Conservation (phyloP, 352 stramenopile species). For the Elongisporangium senticosum region DNA sequence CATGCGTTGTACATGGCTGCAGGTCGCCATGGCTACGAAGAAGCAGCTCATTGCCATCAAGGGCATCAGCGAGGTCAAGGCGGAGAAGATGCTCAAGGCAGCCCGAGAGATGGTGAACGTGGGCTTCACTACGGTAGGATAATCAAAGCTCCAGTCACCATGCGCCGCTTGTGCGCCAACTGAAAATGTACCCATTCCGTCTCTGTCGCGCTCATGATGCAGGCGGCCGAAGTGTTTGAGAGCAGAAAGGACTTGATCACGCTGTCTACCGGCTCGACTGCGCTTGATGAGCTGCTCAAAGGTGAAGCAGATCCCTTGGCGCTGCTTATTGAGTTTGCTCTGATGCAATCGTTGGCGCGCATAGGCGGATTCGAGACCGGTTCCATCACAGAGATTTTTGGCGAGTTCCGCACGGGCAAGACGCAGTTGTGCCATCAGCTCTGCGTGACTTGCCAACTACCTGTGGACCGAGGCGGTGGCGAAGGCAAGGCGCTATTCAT, state of each 20-base stretch:
- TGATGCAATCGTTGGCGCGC: neutral
- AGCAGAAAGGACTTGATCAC: constrained; percentile 91
- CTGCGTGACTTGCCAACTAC: constrained; percentile 98
- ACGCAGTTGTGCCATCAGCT: constrained; percentile 99
- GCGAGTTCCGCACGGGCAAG: constrained; percentile 99
- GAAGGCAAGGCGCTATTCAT: constrained; percentile 99
- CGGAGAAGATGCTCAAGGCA: constrained; percentile 98
- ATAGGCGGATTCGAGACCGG: constrained; percentile 97
- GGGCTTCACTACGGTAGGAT: constrained; percentile 97
- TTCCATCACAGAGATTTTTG: constrained; percentile 98
- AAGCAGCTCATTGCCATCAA: constrained; percentile 98
- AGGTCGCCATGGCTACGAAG: constrained; percentile 95
- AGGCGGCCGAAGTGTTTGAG: constrained; percentile 86
- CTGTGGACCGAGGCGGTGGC: constrained; percentile 95
- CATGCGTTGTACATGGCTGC: constrained; percentile 1
- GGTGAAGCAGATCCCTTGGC: constrained; percentile 23
- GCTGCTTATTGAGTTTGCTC: neutral
- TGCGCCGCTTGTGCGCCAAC: neutral
- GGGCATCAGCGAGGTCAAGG: constrained; percentile 99
- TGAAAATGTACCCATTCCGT: neutral
- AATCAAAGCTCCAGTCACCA: neutral
- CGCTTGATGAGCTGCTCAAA: constrained; percentile 87
- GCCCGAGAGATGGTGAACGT: constrained; percentile 96
- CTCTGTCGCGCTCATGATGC: neutral
- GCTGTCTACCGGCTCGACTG: constrained; percentile 90